Evolutionary conservation across 129 eudicot species (phyloP).

Genomic region (Kitagawia praeruptora): DNA sequence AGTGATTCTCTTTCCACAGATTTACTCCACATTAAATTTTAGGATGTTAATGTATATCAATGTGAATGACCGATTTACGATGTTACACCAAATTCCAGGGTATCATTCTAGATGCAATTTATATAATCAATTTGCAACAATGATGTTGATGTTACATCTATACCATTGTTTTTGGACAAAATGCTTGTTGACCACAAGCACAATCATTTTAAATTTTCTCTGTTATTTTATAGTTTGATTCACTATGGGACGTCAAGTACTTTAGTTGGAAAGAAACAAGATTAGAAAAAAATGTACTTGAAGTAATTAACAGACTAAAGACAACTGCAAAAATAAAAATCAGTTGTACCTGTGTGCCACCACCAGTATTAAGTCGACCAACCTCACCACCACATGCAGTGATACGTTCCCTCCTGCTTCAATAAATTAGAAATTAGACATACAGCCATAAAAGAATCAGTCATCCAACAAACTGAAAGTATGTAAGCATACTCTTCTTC

Average conservation of each 20-base stretch:
- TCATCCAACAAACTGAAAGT: neutral
- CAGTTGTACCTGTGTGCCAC: conserved; percentile 76
- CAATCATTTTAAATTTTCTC: neutral
- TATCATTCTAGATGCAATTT: neutral
- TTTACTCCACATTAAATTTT: neutral
- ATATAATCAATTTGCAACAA: neutral
- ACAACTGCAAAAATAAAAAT: neutral
- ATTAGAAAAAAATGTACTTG: neutral
- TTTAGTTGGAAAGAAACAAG: neutral
- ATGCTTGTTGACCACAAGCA: neutral
- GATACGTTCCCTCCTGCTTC: conserved; percentile 79
- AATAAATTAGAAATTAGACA: neutral
- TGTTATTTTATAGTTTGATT: neutral
- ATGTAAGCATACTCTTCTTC: conserved; percentile 70
- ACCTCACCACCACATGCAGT: conserved; percentile 96
- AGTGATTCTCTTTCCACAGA: neutral
- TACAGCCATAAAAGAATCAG: neutral
- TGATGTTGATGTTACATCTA: neutral
- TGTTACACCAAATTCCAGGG: neutral
- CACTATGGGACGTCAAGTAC: neutral
- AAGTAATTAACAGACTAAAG: neutral
- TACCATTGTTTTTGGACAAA: neutral
- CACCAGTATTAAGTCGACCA: conserved; percentile 97
- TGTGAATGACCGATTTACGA: neutral
- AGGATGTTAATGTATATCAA: neutral